Conservation (phyloP, 2,329 filamentous ascomycete species). For the Colletotrichum salicis region DNA sequence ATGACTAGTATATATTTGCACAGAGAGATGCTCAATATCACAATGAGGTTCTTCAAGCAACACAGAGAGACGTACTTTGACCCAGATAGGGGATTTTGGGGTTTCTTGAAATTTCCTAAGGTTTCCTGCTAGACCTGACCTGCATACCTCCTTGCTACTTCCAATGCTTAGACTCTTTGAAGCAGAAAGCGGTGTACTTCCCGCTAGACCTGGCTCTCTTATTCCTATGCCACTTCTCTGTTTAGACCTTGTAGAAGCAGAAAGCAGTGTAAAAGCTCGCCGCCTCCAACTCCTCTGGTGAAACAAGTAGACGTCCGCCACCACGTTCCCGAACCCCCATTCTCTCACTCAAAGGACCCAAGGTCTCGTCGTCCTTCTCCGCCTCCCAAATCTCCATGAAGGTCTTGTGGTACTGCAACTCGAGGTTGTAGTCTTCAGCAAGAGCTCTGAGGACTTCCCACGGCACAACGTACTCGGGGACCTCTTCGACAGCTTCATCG, state of each 20-base stretch:
- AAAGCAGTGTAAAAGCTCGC: constrained; percentile 93
- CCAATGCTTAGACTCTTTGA: constrained; percentile 80
- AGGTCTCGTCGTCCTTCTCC: constrained; percentile 84
- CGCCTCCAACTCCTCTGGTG: constrained; percentile 90
- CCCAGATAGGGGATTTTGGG: no score
- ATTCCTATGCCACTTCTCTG: neutral
- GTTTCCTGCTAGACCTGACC: neutral
- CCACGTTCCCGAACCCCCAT: constrained; percentile 88
- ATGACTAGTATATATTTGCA: neutral
- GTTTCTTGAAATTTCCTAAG: neutral
- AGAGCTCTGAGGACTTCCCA: constrained; percentile 97
- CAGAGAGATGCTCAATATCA: neutral
- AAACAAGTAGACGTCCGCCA: constrained; percentile 75
- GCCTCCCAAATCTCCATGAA: constrained; percentile 93
- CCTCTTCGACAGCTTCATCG: constrained; percentile 93
- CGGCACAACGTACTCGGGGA: constrained; percentile 96
- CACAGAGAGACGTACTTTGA: neutral
- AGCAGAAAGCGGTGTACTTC: constrained; percentile 87
- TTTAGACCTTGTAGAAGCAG: constrained; percentile 93
- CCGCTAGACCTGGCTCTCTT: neutral
- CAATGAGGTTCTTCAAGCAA: neutral
- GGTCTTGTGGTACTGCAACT: constrained; percentile 91
- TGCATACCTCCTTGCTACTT: neutral
- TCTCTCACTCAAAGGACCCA: constrained; percentile 89
- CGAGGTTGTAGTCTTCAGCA: constrained; percentile 96